Percentiles rank a stretch among this genome's conserved stretches.
These are phyloP conservation scores for Trametes polyzona DNA, from an alignment of 1,284 basidiomycete genomes.

Conservation along the genomic window DNA sequence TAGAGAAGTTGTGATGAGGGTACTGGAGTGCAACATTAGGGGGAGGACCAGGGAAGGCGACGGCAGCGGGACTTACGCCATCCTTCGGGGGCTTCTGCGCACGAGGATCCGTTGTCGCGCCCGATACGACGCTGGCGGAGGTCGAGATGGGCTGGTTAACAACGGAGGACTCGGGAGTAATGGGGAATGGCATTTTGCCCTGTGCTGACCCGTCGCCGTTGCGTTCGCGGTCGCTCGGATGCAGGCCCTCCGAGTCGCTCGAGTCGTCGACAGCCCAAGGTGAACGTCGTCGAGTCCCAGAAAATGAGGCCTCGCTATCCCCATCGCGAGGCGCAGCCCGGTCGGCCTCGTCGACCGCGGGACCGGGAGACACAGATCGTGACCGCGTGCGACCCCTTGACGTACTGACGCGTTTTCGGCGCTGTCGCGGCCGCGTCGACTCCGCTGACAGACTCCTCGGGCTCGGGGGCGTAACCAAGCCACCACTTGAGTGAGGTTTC, in stretches of 20 bases:
- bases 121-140: slow-evolving; percentile 24
- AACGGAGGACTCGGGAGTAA: slow-evolving; percentile 49
- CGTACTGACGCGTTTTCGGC: slow-evolving; percentile 37
- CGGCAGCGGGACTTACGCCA: slow-evolving; percentile 18
- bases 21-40: slow-evolving; percentile 21
- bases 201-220: slow-evolving; percentile 22
- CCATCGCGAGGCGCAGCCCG: slow-evolving; percentile 22
- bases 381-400: slow-evolving; percentile 40
- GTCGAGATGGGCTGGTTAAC: slow-evolving; percentile 42
- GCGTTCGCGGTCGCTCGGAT: slow-evolving; percentile 25
- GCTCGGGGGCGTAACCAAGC: slow-evolving; percentile 74
- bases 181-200: slow-evolving; percentile 42
- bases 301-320: slow-evolving; percentile 33
- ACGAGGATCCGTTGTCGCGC: slow-evolving; percentile 24
- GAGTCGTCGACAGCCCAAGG: slow-evolving; percentile 44
- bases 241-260: slow-evolving; percentile 43
- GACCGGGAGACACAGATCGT: slow-evolving; percentile 34
- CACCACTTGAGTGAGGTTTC: slow-evolving; percentile 43
- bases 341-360: slow-evolving; percentile 31
- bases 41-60: not conserved
- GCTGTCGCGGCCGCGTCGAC: slow-evolving; percentile 41
- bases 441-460: slow-evolving; percentile 70
- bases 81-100: slow-evolving; percentile 21
- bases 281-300: slow-evolving; percentile 40
- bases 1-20: slow-evolving; percentile 31